Conservation (phyloP, 495 filamentous ascomycete genomes). For the Aspergillus sparsus region DNA sequence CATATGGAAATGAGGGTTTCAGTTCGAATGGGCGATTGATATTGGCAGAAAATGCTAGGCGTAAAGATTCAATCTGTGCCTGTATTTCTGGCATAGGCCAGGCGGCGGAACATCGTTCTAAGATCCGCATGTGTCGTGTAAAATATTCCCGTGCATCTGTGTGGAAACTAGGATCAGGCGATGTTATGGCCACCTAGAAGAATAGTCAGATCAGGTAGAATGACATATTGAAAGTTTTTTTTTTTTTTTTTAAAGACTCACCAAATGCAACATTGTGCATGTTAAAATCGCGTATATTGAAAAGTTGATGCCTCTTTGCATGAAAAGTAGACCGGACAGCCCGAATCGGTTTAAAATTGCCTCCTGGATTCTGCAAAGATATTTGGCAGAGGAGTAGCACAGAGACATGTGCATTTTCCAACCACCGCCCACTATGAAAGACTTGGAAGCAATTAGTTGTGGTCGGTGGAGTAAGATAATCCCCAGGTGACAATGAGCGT, state of each 20-base stretch:
- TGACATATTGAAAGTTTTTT: background rate
- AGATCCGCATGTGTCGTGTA: slow-evolving; percentile 89
- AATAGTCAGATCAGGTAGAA: slow-evolving; percentile 21
- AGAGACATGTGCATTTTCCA: slow-evolving; percentile 89
- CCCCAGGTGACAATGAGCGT: slow-evolving; percentile 87
- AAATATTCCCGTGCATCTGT: slow-evolving; percentile 87
- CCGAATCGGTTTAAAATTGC: slow-evolving; percentile 76
- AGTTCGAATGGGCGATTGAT: slow-evolving; percentile 82
- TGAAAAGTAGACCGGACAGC: slow-evolving; percentile 79
- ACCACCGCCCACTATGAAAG: slow-evolving; percentile 66
- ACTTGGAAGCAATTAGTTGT: slow-evolving; percentile 76
- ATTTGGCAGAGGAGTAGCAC: slow-evolving; percentile 85
- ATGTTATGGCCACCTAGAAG: slow-evolving; percentile 85
- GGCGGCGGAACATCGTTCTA: slow-evolving; percentile 78
- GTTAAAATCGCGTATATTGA: slow-evolving; percentile 90
- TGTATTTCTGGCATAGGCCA: slow-evolving; percentile 96
- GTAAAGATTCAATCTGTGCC: slow-evolving; percentile 83
- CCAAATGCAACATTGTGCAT: slow-evolving; percentile 93
- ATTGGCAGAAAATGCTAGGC: slow-evolving; percentile 92
- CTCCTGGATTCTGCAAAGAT: slow-evolving; percentile 88
- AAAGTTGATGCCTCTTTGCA: slow-evolving; percentile 94
- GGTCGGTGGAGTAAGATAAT: slow-evolving; percentile 89
- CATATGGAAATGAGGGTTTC: slow-evolving; percentile 84
- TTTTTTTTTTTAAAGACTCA: slow-evolving; percentile 51
- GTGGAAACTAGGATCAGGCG: slow-evolving; percentile 87